Evolutionary conservation across 805 yeast genomes (phyloP), one percentile per base, ranked within the genome.

Genomic region (Metschnikowia henanensis): DNA sequence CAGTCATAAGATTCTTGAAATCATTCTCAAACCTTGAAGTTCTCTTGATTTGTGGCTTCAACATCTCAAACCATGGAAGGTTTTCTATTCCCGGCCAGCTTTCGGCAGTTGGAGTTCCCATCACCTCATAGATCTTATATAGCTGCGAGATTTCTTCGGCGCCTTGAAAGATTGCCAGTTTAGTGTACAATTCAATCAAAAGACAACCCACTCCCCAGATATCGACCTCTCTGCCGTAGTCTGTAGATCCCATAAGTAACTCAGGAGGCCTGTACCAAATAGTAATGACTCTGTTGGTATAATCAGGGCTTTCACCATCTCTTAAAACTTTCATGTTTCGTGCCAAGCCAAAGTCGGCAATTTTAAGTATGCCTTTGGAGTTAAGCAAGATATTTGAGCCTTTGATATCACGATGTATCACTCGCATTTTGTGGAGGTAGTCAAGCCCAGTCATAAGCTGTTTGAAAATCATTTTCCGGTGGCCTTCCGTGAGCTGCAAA

Each of bases 191-290:
- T 61, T 94, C 98, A 21, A 89, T 76, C 47, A 94, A 68, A 20
- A 94, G 70, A 67, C 98, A 94, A 2, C 99, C 99, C 48, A 89
- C 83, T 0, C 98, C 97, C 99, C 99, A 94, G 53, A 89, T 82
- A 60, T 94, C 99, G 8, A 94, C 94, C 55, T 87, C 96, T 31
- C 89, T 68, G 0, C 91, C 94, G 64, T 94, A 94, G 46, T 82
- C 83, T 0, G 98, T 91, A 0, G 96, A 82, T 1, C 99, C 99
- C 45, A 94, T 65, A 30, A 94, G 68, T 25, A 94, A 73, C 62
- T 92, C 99, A 0, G 98, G 98, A 1, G 99, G 99, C 46, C 99
- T 77, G 62, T 94, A 92, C 99, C 99, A 94, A 30, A 94, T 70
- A 0, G 99, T 94, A 41, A 94, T 94, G 31, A 94, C 98, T 43